phyloP scores from a whole-genome alignment of 768 basidiomycete genomes.

The Leccinum barrowsii region DNA sequence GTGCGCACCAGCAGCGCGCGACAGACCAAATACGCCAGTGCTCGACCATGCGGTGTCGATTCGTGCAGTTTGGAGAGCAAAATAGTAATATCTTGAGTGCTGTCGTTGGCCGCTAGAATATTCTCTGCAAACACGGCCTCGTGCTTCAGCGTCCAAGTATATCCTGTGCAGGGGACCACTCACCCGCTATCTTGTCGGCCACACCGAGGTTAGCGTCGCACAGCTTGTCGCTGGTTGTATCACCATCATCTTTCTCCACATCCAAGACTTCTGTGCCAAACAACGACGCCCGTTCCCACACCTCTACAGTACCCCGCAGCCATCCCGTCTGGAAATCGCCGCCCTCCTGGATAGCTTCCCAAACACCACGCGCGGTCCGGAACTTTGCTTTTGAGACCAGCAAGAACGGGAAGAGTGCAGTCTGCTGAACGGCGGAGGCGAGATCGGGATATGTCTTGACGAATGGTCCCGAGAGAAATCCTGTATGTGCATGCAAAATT shows the following conservation, averaged over 20 bases:
- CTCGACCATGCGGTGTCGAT: constrained; percentile 46
- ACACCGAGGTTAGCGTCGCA: constrained; percentile 50
- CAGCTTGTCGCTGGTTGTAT: constrained; percentile 42
- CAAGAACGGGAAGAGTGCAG: constrained; percentile 68
- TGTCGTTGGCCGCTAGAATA: constrained; percentile 50
- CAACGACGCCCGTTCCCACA: constrained; percentile 34
- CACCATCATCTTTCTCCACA: constrained; percentile 29
- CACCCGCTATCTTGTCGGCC: constrained; percentile 65
- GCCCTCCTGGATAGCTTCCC: constrained; percentile 59
- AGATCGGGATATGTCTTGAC: constrained; percentile 25
- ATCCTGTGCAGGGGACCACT: not conserved
- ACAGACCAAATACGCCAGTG: constrained; percentile 60
- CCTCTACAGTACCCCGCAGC: constrained; percentile 51
- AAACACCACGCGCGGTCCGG: constrained; percentile 61
- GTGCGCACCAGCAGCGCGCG: constrained; percentile 55
- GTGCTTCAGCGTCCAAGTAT: not conserved
- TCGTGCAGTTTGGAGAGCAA: constrained; percentile 53
- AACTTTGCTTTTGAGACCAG: constrained; percentile 70
- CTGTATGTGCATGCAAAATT: constrained; percentile 51
- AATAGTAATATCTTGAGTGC: constrained; percentile 39
- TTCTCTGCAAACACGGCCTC: constrained; percentile 46
- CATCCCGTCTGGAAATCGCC: constrained; percentile 34
- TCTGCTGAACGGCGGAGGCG: constrained; percentile 41
- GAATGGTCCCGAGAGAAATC: constrained; percentile 54
- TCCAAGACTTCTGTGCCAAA: constrained; percentile 26